A percentile compares a stretch with the other conserved stretches of the same genome.
These are phyloP conservation scores for Gracilaria domingensis DNA, from an alignment of 23 red algal species.

Conservation along the genomic window DNA sequence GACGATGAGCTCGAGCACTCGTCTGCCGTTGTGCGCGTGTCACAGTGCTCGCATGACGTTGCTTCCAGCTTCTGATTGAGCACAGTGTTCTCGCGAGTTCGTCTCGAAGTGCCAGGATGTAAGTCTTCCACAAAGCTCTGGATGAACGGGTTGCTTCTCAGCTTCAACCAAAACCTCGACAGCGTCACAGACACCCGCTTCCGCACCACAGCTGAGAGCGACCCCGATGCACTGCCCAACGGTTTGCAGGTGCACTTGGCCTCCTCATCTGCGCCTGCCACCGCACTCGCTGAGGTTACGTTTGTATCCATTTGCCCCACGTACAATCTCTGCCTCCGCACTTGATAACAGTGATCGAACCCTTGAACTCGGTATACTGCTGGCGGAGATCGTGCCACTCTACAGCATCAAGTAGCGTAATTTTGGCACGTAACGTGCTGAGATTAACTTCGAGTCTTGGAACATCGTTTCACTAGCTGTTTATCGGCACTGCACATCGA, in stretches of 20 bases:
- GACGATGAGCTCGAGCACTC: not conserved
- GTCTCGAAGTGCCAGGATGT: not conserved
- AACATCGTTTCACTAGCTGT: too few species aligned
- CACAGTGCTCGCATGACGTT: not conserved
- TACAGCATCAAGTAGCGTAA: too few species aligned
- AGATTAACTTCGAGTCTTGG: too few species aligned
- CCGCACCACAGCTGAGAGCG: not conserved
- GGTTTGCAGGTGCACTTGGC: not conserved
- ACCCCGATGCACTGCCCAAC: not conserved
- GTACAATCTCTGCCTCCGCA: too few species aligned
- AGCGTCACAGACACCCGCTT: not conserved
- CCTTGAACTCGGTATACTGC: too few species aligned
- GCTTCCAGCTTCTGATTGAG: not conserved
- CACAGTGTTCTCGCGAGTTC: conserved; percentile 12
- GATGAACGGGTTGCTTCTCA: conserved; percentile 4
- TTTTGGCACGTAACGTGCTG: too few species aligned
- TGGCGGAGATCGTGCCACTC: too few species aligned
- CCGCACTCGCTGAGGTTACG: too few species aligned
- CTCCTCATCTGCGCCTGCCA: too few species aligned
- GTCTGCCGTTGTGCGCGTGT: not conserved
- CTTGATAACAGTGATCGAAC: too few species aligned
- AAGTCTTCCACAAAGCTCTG: not conserved
- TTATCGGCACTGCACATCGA: too few species aligned
- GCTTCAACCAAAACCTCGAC: not conserved
- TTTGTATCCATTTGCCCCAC: too few species aligned